phyloP scores from a whole-genome alignment of 306 rosid genomes.

The Macrotyloma uniflorum region DNA sequence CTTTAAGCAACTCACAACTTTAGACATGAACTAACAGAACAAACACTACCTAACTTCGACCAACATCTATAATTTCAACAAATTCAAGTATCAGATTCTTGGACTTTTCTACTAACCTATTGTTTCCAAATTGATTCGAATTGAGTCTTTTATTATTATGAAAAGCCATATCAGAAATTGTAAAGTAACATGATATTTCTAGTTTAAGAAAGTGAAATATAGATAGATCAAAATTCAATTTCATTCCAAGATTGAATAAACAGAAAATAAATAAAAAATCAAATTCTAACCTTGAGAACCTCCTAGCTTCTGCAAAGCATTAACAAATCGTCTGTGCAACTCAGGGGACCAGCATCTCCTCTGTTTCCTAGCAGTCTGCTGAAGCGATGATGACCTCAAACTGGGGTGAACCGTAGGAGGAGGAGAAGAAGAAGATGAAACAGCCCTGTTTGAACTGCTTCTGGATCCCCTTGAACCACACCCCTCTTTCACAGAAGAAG shows the following conservation, averaged over 20 bases:
- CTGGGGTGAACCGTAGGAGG: slow-evolving; percentile 51
- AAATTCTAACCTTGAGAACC: slow-evolving; percentile 88
- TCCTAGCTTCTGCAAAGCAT: slow-evolving; percentile 93
- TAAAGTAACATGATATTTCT: slow-evolving; percentile 28
- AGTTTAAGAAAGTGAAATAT: slow-evolving; percentile 30
- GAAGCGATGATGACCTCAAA: slow-evolving; percentile 45
- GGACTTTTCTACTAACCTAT: slow-evolving; percentile 1
- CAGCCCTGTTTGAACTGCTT: slow-evolving; percentile 53
- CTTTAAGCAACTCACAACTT: slow-evolving; percentile 24
- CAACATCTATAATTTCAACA: not conserved
- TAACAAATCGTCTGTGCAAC: slow-evolving; percentile 81
- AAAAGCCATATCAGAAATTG: not conserved
- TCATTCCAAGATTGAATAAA: not conserved
- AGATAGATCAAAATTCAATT: slow-evolving; percentile 6
- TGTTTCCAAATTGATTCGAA: slow-evolving; percentile 25
- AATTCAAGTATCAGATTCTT: slow-evolving; percentile 32
- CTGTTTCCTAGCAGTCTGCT: slow-evolving; percentile 69
- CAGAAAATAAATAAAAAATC: not conserved
- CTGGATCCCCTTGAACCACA: slow-evolving; percentile 60
- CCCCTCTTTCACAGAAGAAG: slow-evolving; percentile 57
- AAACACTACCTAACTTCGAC: slow-evolving; percentile 30
- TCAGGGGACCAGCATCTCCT: slow-evolving; percentile 99
- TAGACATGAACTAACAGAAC: slow-evolving; percentile 13
- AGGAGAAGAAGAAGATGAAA: slow-evolving; percentile 58
- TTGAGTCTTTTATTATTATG: not conserved